A percentile compares a stretch with the other conserved stretches of the same genome.
Conservation (phyloP, 768 basidiomycete genomes). For the Hericium erinaceus region DNA sequence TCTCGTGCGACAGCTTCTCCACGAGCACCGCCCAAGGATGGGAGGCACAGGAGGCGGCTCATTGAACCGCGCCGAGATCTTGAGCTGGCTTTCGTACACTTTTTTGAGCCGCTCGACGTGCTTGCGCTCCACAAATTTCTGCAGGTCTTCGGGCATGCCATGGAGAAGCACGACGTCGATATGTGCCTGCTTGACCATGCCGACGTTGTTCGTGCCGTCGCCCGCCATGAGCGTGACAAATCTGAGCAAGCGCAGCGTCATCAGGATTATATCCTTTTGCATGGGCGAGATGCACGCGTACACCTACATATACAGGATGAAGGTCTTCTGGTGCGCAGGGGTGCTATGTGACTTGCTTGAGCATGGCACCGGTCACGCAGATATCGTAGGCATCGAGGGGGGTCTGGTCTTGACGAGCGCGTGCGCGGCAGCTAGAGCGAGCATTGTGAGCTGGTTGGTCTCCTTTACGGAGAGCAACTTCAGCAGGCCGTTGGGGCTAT, state of each 20-base stretch:
- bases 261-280: conserved; percentile 94
- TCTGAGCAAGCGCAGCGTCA: conserved; percentile 79
- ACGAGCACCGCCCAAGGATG: no score
- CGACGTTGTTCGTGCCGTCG: conserved; percentile 98
- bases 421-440: no score
- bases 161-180: conserved; percentile 91
- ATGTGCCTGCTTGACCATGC: conserved; percentile 96
- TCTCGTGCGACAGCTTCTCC: conserved; percentile 87
- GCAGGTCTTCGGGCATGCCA: conserved; percentile 83
- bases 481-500: no score
- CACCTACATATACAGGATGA: conserved; percentile 95
- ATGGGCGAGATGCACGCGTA: conserved; percentile 94
- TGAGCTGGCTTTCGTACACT: conserved; percentile 94
- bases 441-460: no score
- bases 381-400: conserved; percentile 89
- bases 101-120: conserved; percentile 87
- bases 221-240: conserved; percentile 97
- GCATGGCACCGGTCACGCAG: conserved; percentile 89
- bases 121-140: conserved; percentile 90
- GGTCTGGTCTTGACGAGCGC: no score
- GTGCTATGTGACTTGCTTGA: conserved; percentile 73
- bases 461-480: no score
- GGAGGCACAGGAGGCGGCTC: no score
- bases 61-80: conserved; percentile 81
- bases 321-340: conserved; percentile 58